Base-by-base conservation (phyloP, 805 yeast genomes). In the Hemisphaericaspora nanyangensis region DNA sequence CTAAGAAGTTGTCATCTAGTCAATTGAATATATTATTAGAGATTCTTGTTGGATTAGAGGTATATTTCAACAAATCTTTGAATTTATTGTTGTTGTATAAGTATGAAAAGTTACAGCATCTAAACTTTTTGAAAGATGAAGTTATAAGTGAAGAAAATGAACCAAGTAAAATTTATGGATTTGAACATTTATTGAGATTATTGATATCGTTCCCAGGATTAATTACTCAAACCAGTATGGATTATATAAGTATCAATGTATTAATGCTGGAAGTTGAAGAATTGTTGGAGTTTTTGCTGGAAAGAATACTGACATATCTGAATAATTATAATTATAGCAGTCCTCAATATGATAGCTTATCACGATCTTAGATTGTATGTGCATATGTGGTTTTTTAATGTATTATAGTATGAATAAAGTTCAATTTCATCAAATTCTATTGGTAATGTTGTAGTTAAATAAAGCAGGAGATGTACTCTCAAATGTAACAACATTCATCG, bases 161-260 rank as follows among this genome's bases (percentile, higher is more conserved):
- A 20, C 60, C 60, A 35, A 56, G 55, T 37, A 59, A 61, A 11
- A 56, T 82, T 0, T 91, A 90, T 52, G 96, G 96, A 0, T 72
- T 82, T 1, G 90, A 86, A 50, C 97, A 90, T 60, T 63, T 93
- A 27, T 61, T 91, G 43, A 69, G 99, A 47, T 61, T 91, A 40
- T 68, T 89, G 47, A 82, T 86, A 12, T 70, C 85, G 1, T 61
- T 93, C 31, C 98, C 99, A 0, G 93, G 88, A 8, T 63, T 89
- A n/a, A 73, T 90, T 38, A 74, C 87, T 0, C 82, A 80, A 46
- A 80, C 95, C 1, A 65, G 80, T 7, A 85, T 89, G 89, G 96
- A 89, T 51, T 70, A 75, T n/a, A 82, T 80, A 42, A 79, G 89
- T 38, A 63, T 83, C 5, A 68, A 66, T 6, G 72, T 74, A 13